Base-by-base conservation (phyloP, 805 yeast species). In the Saccharomycopsis malanga region DNA sequence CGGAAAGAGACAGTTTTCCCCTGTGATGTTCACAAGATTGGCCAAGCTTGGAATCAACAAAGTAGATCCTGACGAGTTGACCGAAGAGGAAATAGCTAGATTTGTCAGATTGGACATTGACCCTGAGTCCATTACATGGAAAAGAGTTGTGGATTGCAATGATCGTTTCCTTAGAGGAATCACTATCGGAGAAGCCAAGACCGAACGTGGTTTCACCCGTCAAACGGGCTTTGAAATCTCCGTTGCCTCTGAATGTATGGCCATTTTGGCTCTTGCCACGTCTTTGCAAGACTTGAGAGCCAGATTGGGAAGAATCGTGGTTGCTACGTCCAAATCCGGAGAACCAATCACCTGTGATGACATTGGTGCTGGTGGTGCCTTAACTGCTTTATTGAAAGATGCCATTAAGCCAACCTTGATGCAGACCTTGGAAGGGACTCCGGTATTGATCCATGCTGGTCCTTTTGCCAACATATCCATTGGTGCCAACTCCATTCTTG, bases 351-450 rank as follows among this genome's bases (percentile, higher is more conserved):
- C 94, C 21, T 81, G 86, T 61, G 91, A 84, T 66, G 94, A 84
- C 60, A 76, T 84, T 56, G 87, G 93, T 35, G 79, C 85, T 68
- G 89, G 89, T 18, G 94, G 94, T 62, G 91, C 94, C 23, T 74
- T 84, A 63, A 80, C 91, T 50, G 93, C 91, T 2, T 67, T 84
- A 57, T 70, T 84, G 59, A 83, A 82, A 63, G 94, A 84, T 63
- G 87, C 91, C 15, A 76, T 84, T 56, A 84, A 84, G 62, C 94
- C 94, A 54, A 84, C 84, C 59, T 70, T 84, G 61, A 84, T 84
- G 94, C 94, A 84, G 70, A 82, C 93, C 30, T 73, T 84, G 60
- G 94, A 84, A 67, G 93, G 93, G 56, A 83, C 93, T 21, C 94
- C 94, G 22, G 94, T 84, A 17, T 76, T 84, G 58, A 87, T 84